These are phyloP conservation scores for Aureobasidium sp. DNA, from an alignment of 2,329 filamentous ascomycete genomes.

Conservation along the genomic window DNA sequence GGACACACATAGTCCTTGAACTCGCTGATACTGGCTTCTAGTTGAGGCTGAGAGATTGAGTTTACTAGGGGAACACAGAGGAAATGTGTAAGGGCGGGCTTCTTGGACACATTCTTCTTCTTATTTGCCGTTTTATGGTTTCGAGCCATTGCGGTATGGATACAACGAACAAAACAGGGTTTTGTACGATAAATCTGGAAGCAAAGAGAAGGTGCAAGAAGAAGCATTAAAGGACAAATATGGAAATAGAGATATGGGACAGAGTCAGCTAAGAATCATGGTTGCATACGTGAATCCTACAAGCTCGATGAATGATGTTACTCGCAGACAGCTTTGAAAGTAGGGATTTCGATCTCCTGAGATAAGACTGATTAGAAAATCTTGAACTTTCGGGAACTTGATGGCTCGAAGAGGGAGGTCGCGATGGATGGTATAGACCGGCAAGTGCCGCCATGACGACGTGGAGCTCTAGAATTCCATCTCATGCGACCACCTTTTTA, in stretches of 20 bases:
- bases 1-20: conserved; percentile 11
- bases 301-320: neutral
- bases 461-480: neutral
- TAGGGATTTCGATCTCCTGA: neutral
- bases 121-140: neutral
- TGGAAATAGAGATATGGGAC: too few relatives aligned
- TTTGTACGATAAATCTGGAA: neutral
- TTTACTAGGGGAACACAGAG: conserved; percentile 67
- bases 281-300: neutral
- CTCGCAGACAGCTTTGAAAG: too few relatives aligned
- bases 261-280: neutral
- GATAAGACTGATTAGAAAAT: too few relatives aligned
- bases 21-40: conserved; percentile 36
- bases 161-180: neutral
- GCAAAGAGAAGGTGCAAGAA: neutral
- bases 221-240: neutral
- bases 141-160: neutral
- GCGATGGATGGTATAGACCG: neutral
- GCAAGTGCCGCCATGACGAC: conserved; percentile 1
- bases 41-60: conserved; percentile 50
- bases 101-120: conserved; percentile 20
- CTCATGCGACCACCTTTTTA: conserved; percentile 2
- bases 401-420: neutral
- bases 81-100: conserved; percentile 59
- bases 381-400: neutral